phyloP scores from a whole-genome alignment of 163 green algal genomes.

The Scenedesmus sp. region DNA sequence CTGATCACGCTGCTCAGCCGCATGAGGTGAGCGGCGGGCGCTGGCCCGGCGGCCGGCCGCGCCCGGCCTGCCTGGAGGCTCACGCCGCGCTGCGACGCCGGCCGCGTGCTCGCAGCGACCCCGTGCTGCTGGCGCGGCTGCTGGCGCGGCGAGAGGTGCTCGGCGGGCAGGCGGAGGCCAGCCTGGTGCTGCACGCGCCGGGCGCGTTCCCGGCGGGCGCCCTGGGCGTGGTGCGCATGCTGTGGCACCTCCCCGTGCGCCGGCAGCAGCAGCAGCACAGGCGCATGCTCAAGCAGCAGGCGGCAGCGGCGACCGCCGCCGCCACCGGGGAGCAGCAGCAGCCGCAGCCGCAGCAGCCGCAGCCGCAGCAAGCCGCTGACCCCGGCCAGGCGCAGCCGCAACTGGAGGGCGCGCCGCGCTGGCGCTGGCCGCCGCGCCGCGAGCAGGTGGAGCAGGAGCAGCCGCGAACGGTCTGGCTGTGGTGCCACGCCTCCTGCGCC shows the following conservation, averaged over 20 bases:
- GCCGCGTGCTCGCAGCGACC: not conserved
- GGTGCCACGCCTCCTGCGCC: slow-evolving; percentile 27
- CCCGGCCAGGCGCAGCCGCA: not conserved
- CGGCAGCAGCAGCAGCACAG: slow-evolving; percentile 6
- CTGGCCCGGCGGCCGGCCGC: not conserved
- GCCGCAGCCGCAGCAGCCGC: slow-evolving; percentile 4
- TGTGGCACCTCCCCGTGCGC: not conserved
- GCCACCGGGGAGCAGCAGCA: slow-evolving; percentile 42
- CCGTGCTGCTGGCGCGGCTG: slow-evolving; percentile 7
- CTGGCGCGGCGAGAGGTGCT: slow-evolving; percentile 8
- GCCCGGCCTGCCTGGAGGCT: not conserved
- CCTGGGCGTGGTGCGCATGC: not conserved
- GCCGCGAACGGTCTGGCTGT: slow-evolving; percentile 10
- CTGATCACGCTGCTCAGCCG: slow-evolving; percentile 10
- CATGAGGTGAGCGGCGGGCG: slow-evolving; percentile 23
- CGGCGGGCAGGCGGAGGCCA: slow-evolving; percentile 6
- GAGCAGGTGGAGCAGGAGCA: slow-evolving; percentile 22
- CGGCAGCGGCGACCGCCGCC: not conserved
- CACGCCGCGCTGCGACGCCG: not conserved
- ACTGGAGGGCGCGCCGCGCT: not conserved
- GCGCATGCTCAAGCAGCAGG: slow-evolving; percentile 7
- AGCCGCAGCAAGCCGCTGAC: slow-evolving; percentile 1
- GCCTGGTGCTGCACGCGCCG: slow-evolving; percentile 10
- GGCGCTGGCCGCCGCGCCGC: not conserved
- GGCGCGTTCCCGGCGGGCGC: slow-evolving; percentile 5